Conservation (phyloP, 192 early-diverging fungal genomes). For the Backusella mclennaniae region DNA sequence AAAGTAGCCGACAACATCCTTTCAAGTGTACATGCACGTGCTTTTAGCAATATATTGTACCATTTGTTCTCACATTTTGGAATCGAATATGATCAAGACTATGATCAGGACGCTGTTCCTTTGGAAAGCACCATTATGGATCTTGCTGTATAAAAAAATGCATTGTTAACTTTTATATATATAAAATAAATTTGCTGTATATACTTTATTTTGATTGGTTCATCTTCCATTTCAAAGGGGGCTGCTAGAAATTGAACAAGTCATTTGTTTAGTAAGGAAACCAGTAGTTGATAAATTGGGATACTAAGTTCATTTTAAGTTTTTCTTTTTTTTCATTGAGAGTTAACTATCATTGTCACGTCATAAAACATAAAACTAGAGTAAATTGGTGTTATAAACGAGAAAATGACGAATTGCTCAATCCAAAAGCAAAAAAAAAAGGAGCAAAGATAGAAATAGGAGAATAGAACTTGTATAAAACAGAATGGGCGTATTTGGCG, state of each 20-base stretch:
- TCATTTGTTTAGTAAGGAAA: background rate
- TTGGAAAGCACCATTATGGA: background rate
- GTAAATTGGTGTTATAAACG: background rate
- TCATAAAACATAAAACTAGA: background rate
- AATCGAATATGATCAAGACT: background rate
- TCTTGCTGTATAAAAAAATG: conserved; percentile 1
- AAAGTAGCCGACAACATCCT: background rate
- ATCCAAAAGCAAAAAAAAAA: background rate
- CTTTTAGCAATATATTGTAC: background rate
- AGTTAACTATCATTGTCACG: background rate
- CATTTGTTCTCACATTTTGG: conserved; percentile 10
- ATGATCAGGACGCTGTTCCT: background rate
- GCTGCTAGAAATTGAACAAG: background rate
- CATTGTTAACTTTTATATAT: background rate
- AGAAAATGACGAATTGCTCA: background rate
- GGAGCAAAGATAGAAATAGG: background rate
- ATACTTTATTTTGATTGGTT: background rate
- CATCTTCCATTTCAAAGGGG: background rate
- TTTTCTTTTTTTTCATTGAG: background rate
- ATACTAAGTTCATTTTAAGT: background rate
- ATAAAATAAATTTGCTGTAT: background rate
- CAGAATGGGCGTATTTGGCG: background rate
- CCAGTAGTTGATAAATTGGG: background rate
- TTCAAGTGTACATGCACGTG: background rate
- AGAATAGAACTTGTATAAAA: background rate